These are phyloP conservation scores for Neofusicoccum cordaticola DNA, from an alignment of 2,329 filamentous ascomycete species.

Conservation along the genomic window DNA sequence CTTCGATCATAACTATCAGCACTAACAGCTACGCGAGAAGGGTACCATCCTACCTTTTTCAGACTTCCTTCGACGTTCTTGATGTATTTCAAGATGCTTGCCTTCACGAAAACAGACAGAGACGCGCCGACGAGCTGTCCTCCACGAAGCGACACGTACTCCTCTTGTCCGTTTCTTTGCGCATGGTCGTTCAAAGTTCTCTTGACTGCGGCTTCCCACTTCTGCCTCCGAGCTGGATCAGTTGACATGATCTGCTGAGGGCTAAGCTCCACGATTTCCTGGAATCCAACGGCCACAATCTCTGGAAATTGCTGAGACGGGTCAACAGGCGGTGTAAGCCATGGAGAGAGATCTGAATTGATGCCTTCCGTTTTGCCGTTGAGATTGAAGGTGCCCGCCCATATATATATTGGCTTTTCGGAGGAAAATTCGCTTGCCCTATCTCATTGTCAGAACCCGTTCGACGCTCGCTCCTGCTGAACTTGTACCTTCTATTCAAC, in stretches of 20 bases:
- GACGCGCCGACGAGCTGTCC: conserved; percentile 94
- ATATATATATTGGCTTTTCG: conserved; percentile 71
- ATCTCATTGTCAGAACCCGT: conserved; percentile 21
- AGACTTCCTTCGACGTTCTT: conserved; percentile 96
- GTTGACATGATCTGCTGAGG: conserved; percentile 99
- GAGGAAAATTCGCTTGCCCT: conserved; percentile 71
- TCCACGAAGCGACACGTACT: conserved; percentile 85
- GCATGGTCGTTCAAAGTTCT: conserved; percentile 72
- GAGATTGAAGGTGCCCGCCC: conserved; percentile 88
- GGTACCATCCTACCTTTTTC: conserved; percentile 63
- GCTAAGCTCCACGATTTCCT: conserved; percentile 96
- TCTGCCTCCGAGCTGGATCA: conserved; percentile 77
- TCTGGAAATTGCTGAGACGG: conserved; percentile 65
- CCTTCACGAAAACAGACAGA: conserved; percentile 84
- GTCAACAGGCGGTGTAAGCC: conserved; percentile 72
- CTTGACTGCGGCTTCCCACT: conserved; percentile 83
- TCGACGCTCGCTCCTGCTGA: background rate
- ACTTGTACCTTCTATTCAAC: conserved; percentile 56
- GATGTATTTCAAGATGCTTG: conserved; percentile 72
- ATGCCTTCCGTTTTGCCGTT: conserved; percentile 82
- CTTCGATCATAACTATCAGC: conserved; percentile 38
- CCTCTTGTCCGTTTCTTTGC: conserved; percentile 62
- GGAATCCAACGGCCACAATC: conserved; percentile 87
- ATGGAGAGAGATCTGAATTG: conserved; percentile 75
- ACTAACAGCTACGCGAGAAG: background rate